Conservation (phyloP, 73 alveolate genomes). For the Symbiodinium natans region DNA sequence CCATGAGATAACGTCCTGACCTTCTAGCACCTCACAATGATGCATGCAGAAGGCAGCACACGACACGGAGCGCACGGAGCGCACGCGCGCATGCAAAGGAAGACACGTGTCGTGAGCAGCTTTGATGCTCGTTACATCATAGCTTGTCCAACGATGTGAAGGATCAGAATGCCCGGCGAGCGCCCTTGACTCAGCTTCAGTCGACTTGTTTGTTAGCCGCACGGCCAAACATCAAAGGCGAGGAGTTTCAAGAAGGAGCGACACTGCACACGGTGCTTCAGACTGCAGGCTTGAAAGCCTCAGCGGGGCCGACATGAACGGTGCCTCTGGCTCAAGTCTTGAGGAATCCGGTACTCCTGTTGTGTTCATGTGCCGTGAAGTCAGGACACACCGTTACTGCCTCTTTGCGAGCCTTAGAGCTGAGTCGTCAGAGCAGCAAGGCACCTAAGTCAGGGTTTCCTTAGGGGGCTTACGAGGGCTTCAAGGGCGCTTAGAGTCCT, state of each 20-base stretch:
- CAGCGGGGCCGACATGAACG: constrained; percentile 80
- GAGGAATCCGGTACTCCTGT: neutral
- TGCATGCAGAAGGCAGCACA: neutral
- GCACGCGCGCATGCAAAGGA: no score
- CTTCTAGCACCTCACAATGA: neutral
- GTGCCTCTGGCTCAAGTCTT: neutral
- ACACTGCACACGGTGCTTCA: no score
- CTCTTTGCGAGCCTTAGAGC: constrained; percentile 59
- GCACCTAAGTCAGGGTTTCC: neutral
- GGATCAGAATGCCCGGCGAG: constrained; percentile 63
- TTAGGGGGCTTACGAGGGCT: neutral
- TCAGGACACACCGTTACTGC: constrained; percentile 66
- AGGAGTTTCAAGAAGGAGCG: no score
- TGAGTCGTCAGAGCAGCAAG: constrained; percentile 83
- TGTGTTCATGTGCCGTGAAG: neutral
- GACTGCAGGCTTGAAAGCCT: constrained; percentile 25
- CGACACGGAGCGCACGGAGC: no score
- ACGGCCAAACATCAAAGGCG: no score
- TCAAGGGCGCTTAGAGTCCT: neutral
- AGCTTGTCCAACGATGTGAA: neutral
- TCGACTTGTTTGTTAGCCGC: no score
- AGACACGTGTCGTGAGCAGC: no score
- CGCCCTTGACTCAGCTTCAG: neutral
- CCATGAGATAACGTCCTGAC: neutral
- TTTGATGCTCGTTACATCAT: no score